Base-by-base conservation (phyloP, 1,284 basidiomycete species). In the Rugosomyces carneus region DNA sequence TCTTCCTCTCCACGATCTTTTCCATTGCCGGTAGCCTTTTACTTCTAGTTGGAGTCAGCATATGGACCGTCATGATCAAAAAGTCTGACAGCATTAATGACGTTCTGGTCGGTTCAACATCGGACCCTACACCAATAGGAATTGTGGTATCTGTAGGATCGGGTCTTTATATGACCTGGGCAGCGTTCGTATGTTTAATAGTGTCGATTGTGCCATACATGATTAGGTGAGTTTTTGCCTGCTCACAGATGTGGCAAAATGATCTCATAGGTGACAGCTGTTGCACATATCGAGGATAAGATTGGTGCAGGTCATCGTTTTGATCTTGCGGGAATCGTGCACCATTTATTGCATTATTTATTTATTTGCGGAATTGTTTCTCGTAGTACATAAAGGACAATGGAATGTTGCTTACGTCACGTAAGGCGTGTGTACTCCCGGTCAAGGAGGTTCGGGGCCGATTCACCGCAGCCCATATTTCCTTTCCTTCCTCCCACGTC, bases 61-160 rank as follows among this genome's bases (percentile, higher is more conserved):
- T 89, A 48, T 90, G 85, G 84, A 89, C 88, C 2, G 75, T 80
- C 39, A 71, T 87, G 42, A 72, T 90, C 37, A 76, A 80, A 55
- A 84, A 81, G 59, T 68, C 73, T 2, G 67, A 80, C 55, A 65
- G 64, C 23, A 69, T 89, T 49, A 88, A 88, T 59, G 59, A 66
- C 27, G 55, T 76, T 46, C 53, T 74, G 31, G 65, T 81, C 32
- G 64, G 67, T 2, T 58, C 64, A 16, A 58, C 66, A 4, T 56
- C 55, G 15, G 57, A 57, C 37, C 62, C 67, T 5, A 58, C 73
- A n/a, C 63, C 72, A 8, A 60, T 85, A 29, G 84, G 82, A 23
- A 82, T 89, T 37, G 59, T 65, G 4, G 74, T 87, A 10, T 71
- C 77, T 1, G 67, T 69, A n/a, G 86, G 84, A 16, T 64, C 70